phyloP scores from a whole-genome alignment of 176 grass and related monocot species.

The Canna indica region DNA sequence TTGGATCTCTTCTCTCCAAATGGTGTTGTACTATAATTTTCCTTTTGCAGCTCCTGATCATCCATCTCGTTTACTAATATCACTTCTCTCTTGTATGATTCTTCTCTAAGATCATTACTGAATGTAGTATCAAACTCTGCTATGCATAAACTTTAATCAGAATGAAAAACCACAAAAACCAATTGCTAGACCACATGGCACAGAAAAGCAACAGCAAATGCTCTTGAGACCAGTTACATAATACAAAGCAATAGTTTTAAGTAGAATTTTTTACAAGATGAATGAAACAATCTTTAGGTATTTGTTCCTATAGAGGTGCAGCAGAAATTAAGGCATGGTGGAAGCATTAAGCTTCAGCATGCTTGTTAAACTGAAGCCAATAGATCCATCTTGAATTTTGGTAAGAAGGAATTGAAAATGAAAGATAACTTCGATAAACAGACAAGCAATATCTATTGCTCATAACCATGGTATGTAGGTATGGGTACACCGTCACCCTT shows the following conservation, averaged over 20 bases:
- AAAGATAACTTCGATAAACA: too few relatives aligned
- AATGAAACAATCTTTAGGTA: neutral
- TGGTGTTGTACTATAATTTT: conserved; percentile 30
- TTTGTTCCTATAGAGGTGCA: too few relatives aligned
- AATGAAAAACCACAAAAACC: conserved; percentile 6
- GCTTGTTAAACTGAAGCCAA: too few relatives aligned
- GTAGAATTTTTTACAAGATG: neutral
- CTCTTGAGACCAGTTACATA: neutral
- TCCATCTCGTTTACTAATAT: conserved; percentile 29
- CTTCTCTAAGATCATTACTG: conserved; percentile 14
- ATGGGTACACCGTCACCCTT: too few relatives aligned
- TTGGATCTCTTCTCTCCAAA: conserved; percentile 27
- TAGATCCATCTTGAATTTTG: too few relatives aligned
- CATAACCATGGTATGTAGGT: too few relatives aligned
- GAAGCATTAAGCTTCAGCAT: too few relatives aligned
- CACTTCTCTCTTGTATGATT: conserved; percentile 7
- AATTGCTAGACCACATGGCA: neutral
- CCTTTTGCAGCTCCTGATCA: conserved; percentile 36
- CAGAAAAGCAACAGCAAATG: neutral
- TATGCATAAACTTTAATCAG: conserved; percentile 18
- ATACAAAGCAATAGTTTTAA: too few relatives aligned
- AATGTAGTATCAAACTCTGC: conserved; percentile 27
- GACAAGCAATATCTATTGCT: too few relatives aligned
- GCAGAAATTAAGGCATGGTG: too few relatives aligned
- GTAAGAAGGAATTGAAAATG: too few relatives aligned